Conservation (phyloP, 495 filamentous ascomycete species). For the Pyronema domesticum region DNA sequence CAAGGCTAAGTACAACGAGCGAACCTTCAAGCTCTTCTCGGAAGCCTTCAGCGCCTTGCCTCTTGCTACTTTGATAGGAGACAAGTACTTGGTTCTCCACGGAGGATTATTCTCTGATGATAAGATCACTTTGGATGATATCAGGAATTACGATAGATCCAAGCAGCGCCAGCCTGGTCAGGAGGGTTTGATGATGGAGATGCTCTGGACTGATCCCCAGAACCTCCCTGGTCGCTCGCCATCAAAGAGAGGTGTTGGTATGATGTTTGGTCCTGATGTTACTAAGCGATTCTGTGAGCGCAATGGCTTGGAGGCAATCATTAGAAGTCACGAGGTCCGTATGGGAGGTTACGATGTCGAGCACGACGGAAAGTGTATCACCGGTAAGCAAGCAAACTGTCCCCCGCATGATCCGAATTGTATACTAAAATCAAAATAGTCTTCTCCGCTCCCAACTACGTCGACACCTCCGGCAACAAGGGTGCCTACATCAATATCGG, state of each 20-base stretch:
- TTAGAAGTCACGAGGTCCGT: constrained; percentile 90
- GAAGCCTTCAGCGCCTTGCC: constrained; percentile 94
- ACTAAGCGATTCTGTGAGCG: constrained; percentile 94
- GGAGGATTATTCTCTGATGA: constrained; percentile 97
- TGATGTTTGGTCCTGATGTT: constrained; percentile 93
- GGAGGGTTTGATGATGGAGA: constrained; percentile 97
- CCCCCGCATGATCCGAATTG: background rate
- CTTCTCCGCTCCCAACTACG: constrained; percentile 95
- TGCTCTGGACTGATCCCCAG: constrained; percentile 98
- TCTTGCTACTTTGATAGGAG: constrained; percentile 77
- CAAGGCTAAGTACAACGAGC: constrained; percentile 92
- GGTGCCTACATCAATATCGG: constrained; percentile 97
- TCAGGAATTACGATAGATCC: constrained; percentile 80
- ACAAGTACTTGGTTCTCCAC: constrained; percentile 84
- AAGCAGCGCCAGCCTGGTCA: constrained; percentile 92
- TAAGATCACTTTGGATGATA: constrained; percentile 77
- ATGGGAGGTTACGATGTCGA: constrained; percentile 98
- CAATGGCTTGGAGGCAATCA: constrained; percentile 86
- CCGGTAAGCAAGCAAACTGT: constrained; percentile 34
- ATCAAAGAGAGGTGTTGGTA: constrained; percentile 88
- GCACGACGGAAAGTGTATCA: constrained; percentile 91
- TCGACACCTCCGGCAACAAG: constrained; percentile 93
- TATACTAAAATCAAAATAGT: constrained; percentile 31
- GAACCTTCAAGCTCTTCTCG: constrained; percentile 91
- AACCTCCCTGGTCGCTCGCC: constrained; percentile 67